Base-by-base conservation (phyloP, 768 basidiomycete genomes). In the Tubosaeta sp. region DNA sequence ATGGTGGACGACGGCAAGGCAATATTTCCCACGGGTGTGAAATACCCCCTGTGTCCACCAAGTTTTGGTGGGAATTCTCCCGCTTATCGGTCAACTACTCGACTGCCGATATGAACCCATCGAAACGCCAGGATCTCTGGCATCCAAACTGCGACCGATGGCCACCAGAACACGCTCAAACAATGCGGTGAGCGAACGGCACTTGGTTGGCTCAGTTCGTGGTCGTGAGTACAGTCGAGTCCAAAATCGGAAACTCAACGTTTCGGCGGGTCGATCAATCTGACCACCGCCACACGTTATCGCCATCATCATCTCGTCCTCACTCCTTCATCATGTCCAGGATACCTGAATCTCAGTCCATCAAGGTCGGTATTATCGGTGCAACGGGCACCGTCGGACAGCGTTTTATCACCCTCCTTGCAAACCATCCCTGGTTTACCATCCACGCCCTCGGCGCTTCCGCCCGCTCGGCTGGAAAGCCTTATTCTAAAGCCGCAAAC, bases 331-430 rank as follows among this genome's bases (percentile, higher is more conserved):
- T 13, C 54, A 68, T 69, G 63, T 65, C 35, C 50, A 59, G 26
- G 43, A 48, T 43, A 32, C 16, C 56, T 33, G 65, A 69, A 9
- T 52, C 53, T 0, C 56, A 53, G 7, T 5, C 59, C 4, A 63
- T 76, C 56, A 75, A 72, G 41, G 88, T 95, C 53, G 91, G 90
- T 54, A 74, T 95, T 43, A 76, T 94, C 9, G 91, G 91, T 31
- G 91, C 92, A 1, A 95, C 91, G 0, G 92, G 95, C 52, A 97
- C 92, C 43, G 95, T 97, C 45, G 95, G 95, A 22, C 95, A 98
- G 71, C 82, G 94, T 37, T 99, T 98, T 70, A 88, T 98, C 69
- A 78, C 83, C 46, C 83, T 97, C 44, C 86, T 99, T 44, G 76
- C 91, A 5, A 66, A 74, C 7, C 97, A 99, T 66, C 94, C 95